These are phyloP conservation scores for Globisporangium iwayamae DNA, from an alignment of 352 stramenopile genomes.

Conservation along the genomic window DNA sequence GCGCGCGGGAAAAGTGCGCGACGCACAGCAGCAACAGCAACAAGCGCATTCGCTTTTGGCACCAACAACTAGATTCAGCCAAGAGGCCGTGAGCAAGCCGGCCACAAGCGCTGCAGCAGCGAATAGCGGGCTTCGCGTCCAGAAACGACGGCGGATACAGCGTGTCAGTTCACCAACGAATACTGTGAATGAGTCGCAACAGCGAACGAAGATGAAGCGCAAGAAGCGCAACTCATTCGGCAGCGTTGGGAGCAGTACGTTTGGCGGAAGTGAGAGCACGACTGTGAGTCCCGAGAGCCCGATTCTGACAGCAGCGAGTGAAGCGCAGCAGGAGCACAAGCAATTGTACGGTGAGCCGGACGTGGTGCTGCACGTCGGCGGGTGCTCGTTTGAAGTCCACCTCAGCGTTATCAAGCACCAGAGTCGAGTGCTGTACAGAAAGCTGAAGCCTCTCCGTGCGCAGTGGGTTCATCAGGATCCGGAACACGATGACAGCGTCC, in stretches of 20 bases:
- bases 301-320: background rate
- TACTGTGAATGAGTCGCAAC: background rate
- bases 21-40: background rate
- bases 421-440: conserved; percentile 34
- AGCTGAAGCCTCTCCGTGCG: conserved; percentile 24
- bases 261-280: conserved; percentile 5
- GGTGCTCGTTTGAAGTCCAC: conserved; percentile 50
- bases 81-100: background rate
- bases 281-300: background rate
- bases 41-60: too few relatives aligned
- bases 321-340: background rate
- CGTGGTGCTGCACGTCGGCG: conserved; percentile 43
- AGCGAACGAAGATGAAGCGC: background rate
- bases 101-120: background rate
- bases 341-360: conserved; percentile 20
- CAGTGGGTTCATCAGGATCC: conserved; percentile 9
- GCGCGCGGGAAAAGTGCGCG: background rate
- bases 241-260: conserved; percentile 9
- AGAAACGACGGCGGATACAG: background rate
- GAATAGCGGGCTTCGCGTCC: background rate
- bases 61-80: background rate
- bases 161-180: background rate
- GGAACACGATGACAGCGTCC: conserved; percentile 1
- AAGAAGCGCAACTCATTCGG: conserved; percentile 8
- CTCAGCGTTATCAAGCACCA: conserved; percentile 26